phyloP scores from a whole-genome alignment of 1,284 basidiomycete species.

The Coniferiporia sulphurascens region DNA sequence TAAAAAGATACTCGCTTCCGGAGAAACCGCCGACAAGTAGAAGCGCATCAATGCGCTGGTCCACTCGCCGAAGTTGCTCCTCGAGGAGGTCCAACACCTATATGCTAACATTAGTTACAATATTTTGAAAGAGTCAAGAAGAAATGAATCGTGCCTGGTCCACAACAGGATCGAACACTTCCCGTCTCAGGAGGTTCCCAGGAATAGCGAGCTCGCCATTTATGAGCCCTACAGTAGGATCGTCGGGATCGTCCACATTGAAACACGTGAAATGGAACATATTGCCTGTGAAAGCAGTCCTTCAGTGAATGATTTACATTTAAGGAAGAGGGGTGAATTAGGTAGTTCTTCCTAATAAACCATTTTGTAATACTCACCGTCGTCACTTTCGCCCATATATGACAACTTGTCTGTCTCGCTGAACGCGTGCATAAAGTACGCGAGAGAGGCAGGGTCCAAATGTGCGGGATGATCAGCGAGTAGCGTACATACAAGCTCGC shows the following conservation, averaged over 20 bases:
- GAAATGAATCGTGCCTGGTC: conserved; percentile 45
- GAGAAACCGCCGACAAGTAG: conserved; percentile 84
- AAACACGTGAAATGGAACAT: conserved; percentile 82
- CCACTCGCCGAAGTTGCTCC: conserved; percentile 58
- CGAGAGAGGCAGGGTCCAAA: conserved; percentile 69
- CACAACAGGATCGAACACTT: conserved; percentile 79
- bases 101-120: conserved; percentile 11
- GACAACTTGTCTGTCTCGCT: conserved; percentile 80
- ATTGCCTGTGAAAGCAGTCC: conserved; percentile 43
- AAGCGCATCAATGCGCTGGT: conserved; percentile 67
- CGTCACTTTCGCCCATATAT: conserved; percentile 65
- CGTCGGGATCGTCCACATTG: conserved; percentile 71
- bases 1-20: conserved; percentile 74
- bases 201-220: conserved; percentile 79
- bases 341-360: neutral
- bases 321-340: conserved; percentile 3
- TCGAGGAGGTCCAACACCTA: conserved; percentile 73
- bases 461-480: conserved; percentile 74
- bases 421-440: conserved; percentile 82
- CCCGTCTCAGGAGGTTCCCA: conserved; percentile 65
- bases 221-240: conserved; percentile 65
- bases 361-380: conserved; percentile 43
- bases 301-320: conserved; percentile 3
- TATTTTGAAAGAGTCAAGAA: neutral
- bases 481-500: conserved; percentile 65